A percentile compares a stretch with the other conserved stretches of the same genome.
Conservation (phyloP, 2,329 filamentous ascomycete genomes). For the Orbilia ellipsospora region DNA sequence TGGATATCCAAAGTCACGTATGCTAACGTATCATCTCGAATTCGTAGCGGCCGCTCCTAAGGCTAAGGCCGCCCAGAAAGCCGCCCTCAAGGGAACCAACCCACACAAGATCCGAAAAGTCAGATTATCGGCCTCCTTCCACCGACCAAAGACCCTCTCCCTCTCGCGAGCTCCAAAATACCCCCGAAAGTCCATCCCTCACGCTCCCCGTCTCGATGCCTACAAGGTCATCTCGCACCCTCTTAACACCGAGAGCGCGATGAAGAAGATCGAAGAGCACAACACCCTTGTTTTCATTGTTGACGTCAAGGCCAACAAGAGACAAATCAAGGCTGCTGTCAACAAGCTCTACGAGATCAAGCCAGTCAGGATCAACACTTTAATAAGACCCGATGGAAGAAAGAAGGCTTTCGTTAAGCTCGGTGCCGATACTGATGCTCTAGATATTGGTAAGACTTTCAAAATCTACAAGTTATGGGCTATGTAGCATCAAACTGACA, state of each 20-base stretch:
- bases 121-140: slow-evolving; percentile 92
- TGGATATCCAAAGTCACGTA: neutral
- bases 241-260: slow-evolving; percentile 98
- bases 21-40: slow-evolving; percentile 29
- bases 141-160: slow-evolving; percentile 95
- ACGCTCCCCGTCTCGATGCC: slow-evolving; percentile 91
- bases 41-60: slow-evolving; percentile 75
- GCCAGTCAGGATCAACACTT: slow-evolving; percentile 98
- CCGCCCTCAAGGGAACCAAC: slow-evolving; percentile 86
- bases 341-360: slow-evolving; percentile 99
- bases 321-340: slow-evolving; percentile 96
- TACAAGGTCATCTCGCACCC: slow-evolving; percentile 98
- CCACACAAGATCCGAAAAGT: slow-evolving; percentile 93
- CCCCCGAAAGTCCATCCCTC: slow-evolving; percentile 92
- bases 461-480: neutral
- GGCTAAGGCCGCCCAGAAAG: slow-evolving; percentile 94
- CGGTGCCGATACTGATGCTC: slow-evolving; percentile 94
- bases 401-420: slow-evolving; percentile 99
- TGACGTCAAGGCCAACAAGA: slow-evolving; percentile 98
- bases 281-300: slow-evolving; percentile 99
- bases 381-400: slow-evolving; percentile 94
- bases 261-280: slow-evolving; percentile 99
- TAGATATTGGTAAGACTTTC: slow-evolving; percentile 75
- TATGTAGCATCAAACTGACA: slow-evolving; percentile 16
- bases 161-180: slow-evolving; percentile 93